These are phyloP conservation scores for Coemansia sp. DNA, from an alignment of 192 early-diverging fungal genomes.

Conservation along the genomic window DNA sequence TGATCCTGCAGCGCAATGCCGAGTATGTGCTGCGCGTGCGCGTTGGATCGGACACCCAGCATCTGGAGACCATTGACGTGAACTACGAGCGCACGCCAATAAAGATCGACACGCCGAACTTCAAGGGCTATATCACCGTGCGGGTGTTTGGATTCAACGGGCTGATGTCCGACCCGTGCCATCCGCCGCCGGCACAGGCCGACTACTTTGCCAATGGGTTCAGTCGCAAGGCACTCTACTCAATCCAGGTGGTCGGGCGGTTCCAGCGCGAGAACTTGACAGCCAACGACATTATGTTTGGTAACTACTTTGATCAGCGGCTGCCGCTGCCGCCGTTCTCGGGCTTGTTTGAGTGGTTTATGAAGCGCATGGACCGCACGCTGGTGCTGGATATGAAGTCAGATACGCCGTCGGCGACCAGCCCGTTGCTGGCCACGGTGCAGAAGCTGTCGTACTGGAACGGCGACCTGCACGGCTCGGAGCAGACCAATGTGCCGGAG, in stretches of 20 bases:
- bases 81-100: slow-evolving; percentile 52
- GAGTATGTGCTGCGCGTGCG: slow-evolving; percentile 51
- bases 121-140: slow-evolving; percentile 48
- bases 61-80: slow-evolving; percentile 42
- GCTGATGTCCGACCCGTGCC: slow-evolving; percentile 48
- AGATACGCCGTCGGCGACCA: slow-evolving; percentile 47
- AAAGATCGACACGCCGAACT: slow-evolving; percentile 37
- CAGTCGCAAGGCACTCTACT: slow-evolving; percentile 49
- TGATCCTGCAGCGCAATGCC: slow-evolving; percentile 48
- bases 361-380: slow-evolving; percentile 53
- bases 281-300: slow-evolving; percentile 51
- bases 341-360: slow-evolving; percentile 52
- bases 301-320: slow-evolving; percentile 51
- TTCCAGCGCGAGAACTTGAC: slow-evolving; percentile 36
- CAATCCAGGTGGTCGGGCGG: slow-evolving; percentile 50
- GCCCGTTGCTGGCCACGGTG: slow-evolving; percentile 47
- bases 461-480: slow-evolving; percentile 36
- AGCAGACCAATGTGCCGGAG: slow-evolving; percentile 25
- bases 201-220: slow-evolving; percentile 50
- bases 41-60: slow-evolving; percentile 38
- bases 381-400: slow-evolving; percentile 50
- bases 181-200: slow-evolving; percentile 44
- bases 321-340: slow-evolving; percentile 50
- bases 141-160: slow-evolving; percentile 51
- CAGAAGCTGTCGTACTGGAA: slow-evolving; percentile 52